Base-by-base conservation (phyloP, 176 grass and related monocot species). In the Hsuehochloa calcarea region DNA sequence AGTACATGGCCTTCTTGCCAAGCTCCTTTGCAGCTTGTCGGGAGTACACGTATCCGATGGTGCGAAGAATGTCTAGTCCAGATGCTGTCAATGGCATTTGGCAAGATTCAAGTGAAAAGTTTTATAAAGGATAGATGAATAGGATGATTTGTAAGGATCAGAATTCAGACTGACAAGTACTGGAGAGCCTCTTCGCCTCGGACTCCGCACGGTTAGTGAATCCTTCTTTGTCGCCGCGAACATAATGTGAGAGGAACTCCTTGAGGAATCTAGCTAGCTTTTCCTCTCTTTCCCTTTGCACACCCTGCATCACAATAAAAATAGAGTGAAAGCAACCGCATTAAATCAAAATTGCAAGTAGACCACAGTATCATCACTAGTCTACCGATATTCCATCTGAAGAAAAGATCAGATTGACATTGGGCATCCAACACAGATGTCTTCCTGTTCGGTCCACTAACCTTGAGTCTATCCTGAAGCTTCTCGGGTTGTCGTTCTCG, bases 381-480 rank as follows among this genome's bases (percentile, higher is more conserved):
- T 12, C 38, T 23, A 63, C 34, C 29, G 56, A 62, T 70, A 70
- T 52, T 38, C 20, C 25, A 49, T 38, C 17, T 35, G 44, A 65
- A 25, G 54, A 29, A 67, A 46, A 27, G 17, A 72, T 26, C 9
- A 9, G 14, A 27, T 7, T 85, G 43, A 19, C 29, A 75, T 39
- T 51, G 23, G 7, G 39, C n/a, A 41, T 79, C 49, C 41, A 72
- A 78, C 45, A 85, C 9, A 65, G 20, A 91, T 39, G 41, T 39
- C 17, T 47, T 51, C 7, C 77, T 65, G 4, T 77, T 77, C 3
- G 56, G 9, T 38, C 19, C 49, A 74, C 88, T 62, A 54, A 93
- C 96, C 91, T 92, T 99, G 71, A 99, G 88, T 70, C 93, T 94
- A 51, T 99, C 96, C 90, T 99, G 96, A 74, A 99, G 93, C 79